Base-by-base conservation (phyloP, 176 grass and related monocot species). In the Poa annua region DNA sequence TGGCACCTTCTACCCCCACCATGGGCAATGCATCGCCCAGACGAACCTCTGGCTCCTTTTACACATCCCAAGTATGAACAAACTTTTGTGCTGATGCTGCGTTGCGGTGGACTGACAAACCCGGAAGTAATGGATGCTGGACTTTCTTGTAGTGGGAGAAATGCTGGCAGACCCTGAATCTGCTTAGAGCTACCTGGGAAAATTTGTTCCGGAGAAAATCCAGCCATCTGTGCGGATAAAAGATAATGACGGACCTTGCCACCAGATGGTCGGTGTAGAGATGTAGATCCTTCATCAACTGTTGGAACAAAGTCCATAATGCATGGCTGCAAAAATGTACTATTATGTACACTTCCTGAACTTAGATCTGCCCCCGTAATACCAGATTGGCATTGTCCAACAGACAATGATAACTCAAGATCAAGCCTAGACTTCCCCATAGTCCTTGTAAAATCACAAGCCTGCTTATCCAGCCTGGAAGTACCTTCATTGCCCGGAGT, bases 41-140 rank as follows among this genome's bases (percentile, higher is more conserved):
- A 95, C 16, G 95, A 89, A 80, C 95, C 95, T 76, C 95, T 88
- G 2, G 95, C 95, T 67, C 92, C 95, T 90, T 95, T 98, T 21
- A 11, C 53, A 78, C 95, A 98, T 70, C 90, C 86, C 79, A 53
- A 80, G 26, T 70, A 21, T 59, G 85, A 90, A 66, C 95, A 98
- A 32, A 11, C 89, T 85, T 98, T 98, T 26, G 82, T 82, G 66
- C 29, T 86, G 75, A 22, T 67, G 41, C 25, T 85, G 59, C 80
- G 88, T 34, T 89, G 88, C 42, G 88, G 76, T 78, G 66, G 69
- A 71, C 11, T 88, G 60, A 66, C 72, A 29, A 85, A 50, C 19
- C 75, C 45, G 7, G 91, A 88, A 90, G 86, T 85, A 82, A 32
- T 66, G 29, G 83, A 56, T 75, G 52, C 70, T 83, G 89, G 74